phyloP scores from a whole-genome alignment of 1,284 basidiomycete species.

The Tilletia horrida region DNA sequence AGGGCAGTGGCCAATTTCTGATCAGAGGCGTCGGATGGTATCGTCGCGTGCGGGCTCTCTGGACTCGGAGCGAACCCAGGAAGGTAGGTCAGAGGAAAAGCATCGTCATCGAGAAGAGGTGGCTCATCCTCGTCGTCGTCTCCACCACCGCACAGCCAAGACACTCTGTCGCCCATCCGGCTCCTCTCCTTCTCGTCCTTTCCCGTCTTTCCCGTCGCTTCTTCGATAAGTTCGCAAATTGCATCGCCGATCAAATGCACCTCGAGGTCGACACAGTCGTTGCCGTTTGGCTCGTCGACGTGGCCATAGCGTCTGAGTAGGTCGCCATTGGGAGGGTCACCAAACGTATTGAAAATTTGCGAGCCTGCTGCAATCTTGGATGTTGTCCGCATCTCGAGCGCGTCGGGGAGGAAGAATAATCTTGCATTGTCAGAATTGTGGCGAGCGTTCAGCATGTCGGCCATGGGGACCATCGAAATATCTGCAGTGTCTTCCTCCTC shows the following conservation, averaged over 20 bases:
- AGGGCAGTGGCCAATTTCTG: neutral
- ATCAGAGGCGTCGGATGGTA: neutral
- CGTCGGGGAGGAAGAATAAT: slow-evolving; percentile 72
- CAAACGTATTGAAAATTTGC: slow-evolving; percentile 93
- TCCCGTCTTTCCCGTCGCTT: neutral
- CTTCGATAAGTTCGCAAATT: slow-evolving; percentile 19
- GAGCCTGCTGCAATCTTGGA: slow-evolving; percentile 71
- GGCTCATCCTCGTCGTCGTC: neutral
- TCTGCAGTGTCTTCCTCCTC: slow-evolving; percentile 60
- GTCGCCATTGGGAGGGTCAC: slow-evolving; percentile 89
- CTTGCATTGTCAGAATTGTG: slow-evolving; percentile 59
- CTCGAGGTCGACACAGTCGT: slow-evolving; percentile 79
- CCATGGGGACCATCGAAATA: slow-evolving; percentile 92
- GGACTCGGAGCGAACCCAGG: neutral
- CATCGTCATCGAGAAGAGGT: neutral
- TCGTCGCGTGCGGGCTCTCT: neutral
- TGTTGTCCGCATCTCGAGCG: slow-evolving; percentile 77
- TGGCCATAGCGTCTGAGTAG: slow-evolving; percentile 90
- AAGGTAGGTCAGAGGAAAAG: slow-evolving; percentile 1
- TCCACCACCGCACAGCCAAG: neutral
- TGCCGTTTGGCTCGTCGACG: slow-evolving; percentile 83
- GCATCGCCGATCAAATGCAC: slow-evolving; percentile 70
- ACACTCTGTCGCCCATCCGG: slow-evolving; percentile 20
- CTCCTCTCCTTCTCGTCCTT: slow-evolving; percentile 13
- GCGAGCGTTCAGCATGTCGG: slow-evolving; percentile 68